A percentile compares a stretch with the other conserved stretches of the same genome.
These are phyloP conservation scores for Leucoagaricus sp. DNA, from an alignment of 1,284 basidiomycete genomes.

Conservation along the genomic window DNA sequence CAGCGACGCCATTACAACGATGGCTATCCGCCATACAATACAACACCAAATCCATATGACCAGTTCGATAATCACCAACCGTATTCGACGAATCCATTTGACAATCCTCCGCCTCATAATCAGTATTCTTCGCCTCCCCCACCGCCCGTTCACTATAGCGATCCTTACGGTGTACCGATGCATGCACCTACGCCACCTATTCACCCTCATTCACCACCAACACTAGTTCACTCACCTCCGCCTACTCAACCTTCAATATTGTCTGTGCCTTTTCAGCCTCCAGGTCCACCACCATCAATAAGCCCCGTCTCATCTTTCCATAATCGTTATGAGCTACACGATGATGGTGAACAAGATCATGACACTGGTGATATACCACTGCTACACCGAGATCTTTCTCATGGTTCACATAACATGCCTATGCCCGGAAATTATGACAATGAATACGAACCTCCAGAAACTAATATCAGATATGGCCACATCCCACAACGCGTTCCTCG, in stretches of 20 bases:
- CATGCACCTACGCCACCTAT: conserved; percentile 28
- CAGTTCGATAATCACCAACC: conserved; percentile 21
- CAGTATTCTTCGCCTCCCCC: conserved; percentile 23
- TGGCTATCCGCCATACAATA: conserved; percentile 47
- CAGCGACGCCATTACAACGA: conserved; percentile 59
- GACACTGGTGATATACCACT: conserved; percentile 69
- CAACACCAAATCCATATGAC: conserved; percentile 31
- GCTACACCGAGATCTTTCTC: conserved; percentile 45
- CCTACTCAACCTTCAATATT: conserved; percentile 24
- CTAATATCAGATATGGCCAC: conserved; percentile 77
- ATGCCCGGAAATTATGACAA: conserved; percentile 39
- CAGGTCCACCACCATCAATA: conserved; percentile 20
- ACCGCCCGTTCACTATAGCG: conserved; percentile 14
- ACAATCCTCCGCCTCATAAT: conserved; percentile 27
- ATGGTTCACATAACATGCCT: conserved; percentile 19
- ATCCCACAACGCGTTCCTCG: conserved; percentile 87
- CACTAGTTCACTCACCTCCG: conserved; percentile 15
- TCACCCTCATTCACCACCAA: conserved; percentile 24
- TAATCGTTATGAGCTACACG: conserved; percentile 38
- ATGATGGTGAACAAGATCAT: conserved; percentile 41
- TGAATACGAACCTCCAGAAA: conserved; percentile 40
- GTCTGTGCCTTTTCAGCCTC: conserved; percentile 23
- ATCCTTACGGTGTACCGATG: conserved; percentile 16
- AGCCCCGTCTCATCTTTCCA: conserved; percentile 13
- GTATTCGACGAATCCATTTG: conserved; percentile 28